Conservation (phyloP, 2,329 filamentous ascomycete genomes). For the Alternaria tenuissima region DNA sequence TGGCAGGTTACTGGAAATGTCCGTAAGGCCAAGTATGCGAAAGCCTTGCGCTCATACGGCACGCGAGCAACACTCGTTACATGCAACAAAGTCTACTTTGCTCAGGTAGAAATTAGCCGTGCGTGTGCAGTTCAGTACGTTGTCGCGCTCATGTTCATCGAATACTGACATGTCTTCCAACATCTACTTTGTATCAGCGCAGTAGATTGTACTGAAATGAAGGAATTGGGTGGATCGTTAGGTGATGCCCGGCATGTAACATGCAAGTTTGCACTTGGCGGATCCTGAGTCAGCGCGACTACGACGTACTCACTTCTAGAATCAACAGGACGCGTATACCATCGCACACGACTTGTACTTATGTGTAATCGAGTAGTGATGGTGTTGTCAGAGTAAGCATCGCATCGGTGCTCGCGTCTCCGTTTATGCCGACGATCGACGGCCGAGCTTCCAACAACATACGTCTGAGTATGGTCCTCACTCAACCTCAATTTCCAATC, state of each 20-base stretch:
- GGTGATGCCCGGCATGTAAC: not conserved
- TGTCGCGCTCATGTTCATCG: not conserved
- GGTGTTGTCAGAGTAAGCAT: slow-evolving; percentile 8
- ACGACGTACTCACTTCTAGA: not conserved
- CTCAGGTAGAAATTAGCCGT: not conserved
- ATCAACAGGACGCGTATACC: not conserved
- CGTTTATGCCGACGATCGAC: slow-evolving; percentile 16
- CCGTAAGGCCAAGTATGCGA: not conserved
- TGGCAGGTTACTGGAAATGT: not conserved
- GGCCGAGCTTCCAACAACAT: slow-evolving; percentile 3
- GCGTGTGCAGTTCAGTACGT: not conserved
- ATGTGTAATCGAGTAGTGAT: not conserved
- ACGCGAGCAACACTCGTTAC: not conserved
- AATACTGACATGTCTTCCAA: not conserved
- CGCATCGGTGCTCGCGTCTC: slow-evolving; percentile 8
- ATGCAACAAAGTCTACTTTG: not conserved
- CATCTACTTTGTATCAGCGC: not conserved
- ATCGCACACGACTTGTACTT: not conserved
- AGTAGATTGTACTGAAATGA: not conserved
- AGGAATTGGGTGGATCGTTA: not conserved
- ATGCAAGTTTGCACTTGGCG: not conserved
- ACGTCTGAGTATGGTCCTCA: not conserved
- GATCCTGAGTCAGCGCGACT: not conserved
- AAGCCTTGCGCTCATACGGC: not conserved
- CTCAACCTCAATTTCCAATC: not conserved